Conservation (phyloP, 306 rosid genomes). For the Vicia sativa region DNA sequence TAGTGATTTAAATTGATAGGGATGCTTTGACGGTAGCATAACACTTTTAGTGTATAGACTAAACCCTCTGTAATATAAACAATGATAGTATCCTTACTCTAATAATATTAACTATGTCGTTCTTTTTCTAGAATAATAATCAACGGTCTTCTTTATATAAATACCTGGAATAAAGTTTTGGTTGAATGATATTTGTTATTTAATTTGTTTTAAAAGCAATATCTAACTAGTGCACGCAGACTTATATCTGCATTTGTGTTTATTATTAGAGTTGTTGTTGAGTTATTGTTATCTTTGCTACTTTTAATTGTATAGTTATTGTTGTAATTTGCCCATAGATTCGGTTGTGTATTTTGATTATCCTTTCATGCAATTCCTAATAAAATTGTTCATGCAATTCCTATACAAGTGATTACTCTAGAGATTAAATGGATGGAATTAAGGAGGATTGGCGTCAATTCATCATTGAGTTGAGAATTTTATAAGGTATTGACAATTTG, state of each 20-base stretch:
- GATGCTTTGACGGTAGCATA: conserved; percentile 5
- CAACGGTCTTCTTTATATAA: conserved; percentile 3
- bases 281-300: neutral
- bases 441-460: too few species aligned
- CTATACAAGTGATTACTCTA: conserved; percentile 61
- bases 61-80: conserved; percentile 5
- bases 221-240: conserved; percentile 4
- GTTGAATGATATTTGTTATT: conserved; percentile 22
- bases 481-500: too few species aligned
- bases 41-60: conserved; percentile 1
- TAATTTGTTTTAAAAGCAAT: conserved; percentile 20
- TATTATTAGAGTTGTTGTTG: conserved; percentile 13
- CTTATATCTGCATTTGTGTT: conserved; percentile 15
- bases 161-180: conserved; percentile 21
- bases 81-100: neutral
- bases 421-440: too few species aligned
- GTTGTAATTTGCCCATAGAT: neutral
- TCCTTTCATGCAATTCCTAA: conserved; percentile 5
- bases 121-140: conserved; percentile 21
- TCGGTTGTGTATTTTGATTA: conserved; percentile 4
- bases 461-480: too few species aligned
- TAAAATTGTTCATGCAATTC: conserved; percentile 64
- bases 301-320: conserved; percentile 6
- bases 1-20: conserved; percentile 24
- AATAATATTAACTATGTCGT: conserved; percentile 3